These are phyloP conservation scores for Medicago truncatula DNA, from an alignment of 306 rosid species.

Conservation along the genomic window DNA sequence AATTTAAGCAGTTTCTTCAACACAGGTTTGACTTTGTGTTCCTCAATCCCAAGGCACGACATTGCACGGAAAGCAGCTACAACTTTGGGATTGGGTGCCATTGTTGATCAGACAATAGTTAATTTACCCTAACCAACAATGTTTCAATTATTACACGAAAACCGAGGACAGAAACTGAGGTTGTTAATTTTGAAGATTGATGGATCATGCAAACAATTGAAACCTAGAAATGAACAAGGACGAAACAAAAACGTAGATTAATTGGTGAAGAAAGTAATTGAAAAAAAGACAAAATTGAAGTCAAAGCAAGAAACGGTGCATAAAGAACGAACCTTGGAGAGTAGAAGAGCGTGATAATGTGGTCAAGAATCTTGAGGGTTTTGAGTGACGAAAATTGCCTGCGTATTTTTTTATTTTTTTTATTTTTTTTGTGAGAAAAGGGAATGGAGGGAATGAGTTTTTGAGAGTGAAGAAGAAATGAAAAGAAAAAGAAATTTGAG, in stretches of 20 bases:
- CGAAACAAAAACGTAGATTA: neutral
- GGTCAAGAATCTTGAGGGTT: slow-evolving; percentile 25
- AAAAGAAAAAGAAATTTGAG: neutral
- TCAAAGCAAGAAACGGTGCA: neutral
- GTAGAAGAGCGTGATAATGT: neutral
- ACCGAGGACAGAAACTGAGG: neutral
- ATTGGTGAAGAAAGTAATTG: neutral
- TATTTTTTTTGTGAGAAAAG: neutral
- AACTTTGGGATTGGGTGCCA: slow-evolving; percentile 80
- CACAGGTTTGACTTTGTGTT: slow-evolving; percentile 76
- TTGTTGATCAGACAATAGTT: slow-evolving; percentile 44
- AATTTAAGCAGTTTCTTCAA: slow-evolving; percentile 69
- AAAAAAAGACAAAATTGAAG: neutral
- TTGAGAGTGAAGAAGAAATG: neutral
- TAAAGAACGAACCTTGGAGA: slow-evolving; percentile 20
- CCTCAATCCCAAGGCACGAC: slow-evolving; percentile 67
- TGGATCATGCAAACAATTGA: neutral
- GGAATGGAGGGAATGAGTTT: slow-evolving; percentile 16
- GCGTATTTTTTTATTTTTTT: neutral
- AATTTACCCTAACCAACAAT: neutral
- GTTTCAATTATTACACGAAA: neutral
- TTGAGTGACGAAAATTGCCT: neutral
- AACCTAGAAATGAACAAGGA: neutral
- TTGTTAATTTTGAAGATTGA: slow-evolving; percentile 2
- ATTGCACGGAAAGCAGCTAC: slow-evolving; percentile 72